Percentiles rank a stretch among this genome's conserved stretches.
These are phyloP conservation scores for Scheffersomyces quercinus DNA, from an alignment of 1,139 yeast species.

Conservation along the genomic window DNA sequence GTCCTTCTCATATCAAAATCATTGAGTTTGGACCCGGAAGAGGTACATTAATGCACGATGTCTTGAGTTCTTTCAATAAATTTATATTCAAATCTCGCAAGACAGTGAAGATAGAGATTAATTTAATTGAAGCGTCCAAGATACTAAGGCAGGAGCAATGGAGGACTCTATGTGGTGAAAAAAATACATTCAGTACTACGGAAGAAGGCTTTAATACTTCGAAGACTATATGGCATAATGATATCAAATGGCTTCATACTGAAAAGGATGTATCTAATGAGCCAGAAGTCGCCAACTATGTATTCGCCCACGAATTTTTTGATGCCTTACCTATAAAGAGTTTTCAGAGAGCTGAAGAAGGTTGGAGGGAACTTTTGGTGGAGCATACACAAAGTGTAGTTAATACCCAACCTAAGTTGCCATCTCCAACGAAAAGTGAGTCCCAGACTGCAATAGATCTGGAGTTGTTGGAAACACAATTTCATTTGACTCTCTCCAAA, in stretches of 20 bases:
- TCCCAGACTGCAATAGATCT: constrained; percentile 4
- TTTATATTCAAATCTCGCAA: constrained; percentile 30
- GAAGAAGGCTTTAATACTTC: constrained; percentile 38
- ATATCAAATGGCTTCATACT: constrained; percentile 68
- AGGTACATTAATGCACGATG: constrained; percentile 77
- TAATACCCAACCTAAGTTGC: constrained; percentile 36
- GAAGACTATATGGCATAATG: constrained; percentile 54
- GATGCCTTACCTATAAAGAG: constrained; percentile 83
- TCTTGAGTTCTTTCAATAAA: constrained; percentile 48
- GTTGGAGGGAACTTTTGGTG: constrained; percentile 81
- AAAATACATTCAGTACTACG: constrained; percentile 17
- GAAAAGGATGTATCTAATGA: constrained; percentile 53
- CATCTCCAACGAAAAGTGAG: constrained; percentile 10
- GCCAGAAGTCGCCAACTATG: constrained; percentile 50
- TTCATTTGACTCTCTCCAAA: constrained; percentile 61
- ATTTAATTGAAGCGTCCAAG: constrained; percentile 73
- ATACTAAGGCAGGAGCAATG: constrained; percentile 62
- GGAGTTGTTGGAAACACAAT: constrained; percentile 39
- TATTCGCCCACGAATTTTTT: constrained; percentile 83
- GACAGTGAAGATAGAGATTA: constrained; percentile 39
- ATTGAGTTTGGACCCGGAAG: constrained; percentile 89
- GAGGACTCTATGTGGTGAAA: constrained; percentile 45
- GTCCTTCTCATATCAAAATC: constrained; percentile 52
- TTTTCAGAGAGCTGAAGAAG: constrained; percentile 59
- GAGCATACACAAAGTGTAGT: constrained; percentile 49